These are phyloP conservation scores for Dunaliella sp. DNA, from an alignment of 139 green algal genomes.

Conservation along the genomic window DNA sequence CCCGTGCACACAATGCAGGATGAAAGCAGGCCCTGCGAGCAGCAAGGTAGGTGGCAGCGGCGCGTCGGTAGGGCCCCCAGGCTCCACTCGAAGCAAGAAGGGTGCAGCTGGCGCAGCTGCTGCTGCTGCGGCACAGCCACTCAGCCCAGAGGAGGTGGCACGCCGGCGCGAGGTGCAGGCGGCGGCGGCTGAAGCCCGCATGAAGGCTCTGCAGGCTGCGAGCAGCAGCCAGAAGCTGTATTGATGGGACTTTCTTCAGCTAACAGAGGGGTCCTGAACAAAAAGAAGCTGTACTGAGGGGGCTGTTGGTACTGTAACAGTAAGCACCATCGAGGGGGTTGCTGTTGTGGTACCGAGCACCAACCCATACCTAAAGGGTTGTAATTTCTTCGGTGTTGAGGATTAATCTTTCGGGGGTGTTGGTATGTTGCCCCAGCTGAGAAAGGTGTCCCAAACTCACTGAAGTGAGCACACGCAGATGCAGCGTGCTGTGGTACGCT, in stretches of 20 bases:
- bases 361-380: too few species aligned
- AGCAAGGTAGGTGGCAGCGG: slow-evolving; percentile 4
- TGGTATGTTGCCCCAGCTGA: not conserved
- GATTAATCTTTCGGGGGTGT: too few species aligned
- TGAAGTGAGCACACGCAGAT: not conserved
- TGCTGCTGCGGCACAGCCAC: slow-evolving; percentile 21
- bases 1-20: too few species aligned
- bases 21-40: not conserved
- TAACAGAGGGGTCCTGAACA: too few species aligned
- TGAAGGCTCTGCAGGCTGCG: slow-evolving; percentile 55
- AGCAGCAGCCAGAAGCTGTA: slow-evolving; percentile 50
- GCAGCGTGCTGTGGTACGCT: not conserved
- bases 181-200: slow-evolving; percentile 73
- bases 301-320: not conserved
- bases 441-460: not conserved
- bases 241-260: slow-evolving; percentile 23
- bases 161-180: slow-evolving; percentile 62
- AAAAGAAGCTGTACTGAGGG: not conserved
- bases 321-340: not conserved
- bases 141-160: slow-evolving; percentile 44
- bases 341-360: not conserved
- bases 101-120: not conserved
- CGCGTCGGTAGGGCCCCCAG: too few species aligned
- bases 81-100: too few species aligned
- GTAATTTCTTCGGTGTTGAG: too few species aligned